Conservation (phyloP, 2,329 filamentous ascomycete species). For the Ascochyta fabae region DNA sequence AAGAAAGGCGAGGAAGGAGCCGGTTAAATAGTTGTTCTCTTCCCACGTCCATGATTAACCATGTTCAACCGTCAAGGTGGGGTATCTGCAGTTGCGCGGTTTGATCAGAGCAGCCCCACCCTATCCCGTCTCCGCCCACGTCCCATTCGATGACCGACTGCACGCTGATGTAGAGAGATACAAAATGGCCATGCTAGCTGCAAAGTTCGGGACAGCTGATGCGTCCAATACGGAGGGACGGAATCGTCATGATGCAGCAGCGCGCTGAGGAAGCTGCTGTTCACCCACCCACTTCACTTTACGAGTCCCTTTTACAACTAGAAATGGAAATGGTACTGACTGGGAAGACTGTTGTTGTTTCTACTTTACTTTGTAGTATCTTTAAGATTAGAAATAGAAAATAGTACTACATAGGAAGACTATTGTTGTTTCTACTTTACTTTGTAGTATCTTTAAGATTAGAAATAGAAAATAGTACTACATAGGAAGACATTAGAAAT, state of each 20-base stretch:
- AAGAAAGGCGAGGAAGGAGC: constrained; percentile 2
- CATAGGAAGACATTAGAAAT: too few relatives aligned
- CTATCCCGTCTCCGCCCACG: background rate
- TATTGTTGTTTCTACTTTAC: too few relatives aligned
- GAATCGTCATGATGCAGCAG: background rate
- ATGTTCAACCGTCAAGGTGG: constrained; percentile 36
- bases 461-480: too few relatives aligned
- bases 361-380: too few relatives aligned
- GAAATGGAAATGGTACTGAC: too few relatives aligned
- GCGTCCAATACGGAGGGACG: background rate
- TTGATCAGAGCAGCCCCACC: constrained; percentile 6
- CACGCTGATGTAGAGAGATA: constrained; percentile 3
- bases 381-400: too few relatives aligned
- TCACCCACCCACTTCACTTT: background rate
- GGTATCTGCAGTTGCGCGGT: constrained; percentile 26
- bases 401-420: too few relatives aligned
- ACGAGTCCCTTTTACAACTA: too few relatives aligned
- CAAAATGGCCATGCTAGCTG: background rate
- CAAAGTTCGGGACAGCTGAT: background rate
- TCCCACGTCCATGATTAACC: constrained; percentile 20
- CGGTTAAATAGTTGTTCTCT: constrained; percentile 30
- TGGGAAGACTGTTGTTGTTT: too few relatives aligned
- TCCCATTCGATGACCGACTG: constrained; percentile 10
- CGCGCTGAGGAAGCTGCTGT: background rate
- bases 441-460: too few relatives aligned